Evolutionary conservation across 495 filamentous ascomycete species (phyloP).

Genomic region (Zalerion maritima): DNA sequence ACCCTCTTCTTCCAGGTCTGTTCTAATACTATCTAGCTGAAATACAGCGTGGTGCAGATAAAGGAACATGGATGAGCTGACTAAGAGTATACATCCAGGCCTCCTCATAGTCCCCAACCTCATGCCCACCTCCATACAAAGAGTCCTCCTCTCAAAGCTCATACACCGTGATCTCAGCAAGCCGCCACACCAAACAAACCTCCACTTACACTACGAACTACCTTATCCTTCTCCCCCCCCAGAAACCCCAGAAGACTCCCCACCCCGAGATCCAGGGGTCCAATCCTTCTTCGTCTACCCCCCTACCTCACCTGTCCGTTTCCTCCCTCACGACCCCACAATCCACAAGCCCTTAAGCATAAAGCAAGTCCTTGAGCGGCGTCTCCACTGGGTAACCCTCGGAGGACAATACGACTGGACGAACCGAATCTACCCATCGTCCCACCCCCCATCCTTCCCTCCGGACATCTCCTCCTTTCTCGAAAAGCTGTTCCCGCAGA

Average conservation of each 20-base stretch:
- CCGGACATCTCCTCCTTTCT: constrained; percentile 51
- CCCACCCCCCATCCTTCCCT: constrained; percentile 57
- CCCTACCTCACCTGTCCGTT: constrained; percentile 17
- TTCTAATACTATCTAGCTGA: no score
- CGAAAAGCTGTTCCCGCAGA: constrained; percentile 50
- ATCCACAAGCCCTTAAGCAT: constrained; percentile 57
- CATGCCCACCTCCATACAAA: constrained; percentile 53
- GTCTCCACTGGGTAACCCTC: constrained; percentile 82
- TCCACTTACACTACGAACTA: constrained; percentile 69
- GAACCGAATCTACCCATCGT: constrained; percentile 56
- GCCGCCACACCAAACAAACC: constrained; percentile 64
- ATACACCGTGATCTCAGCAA: constrained; percentile 70
- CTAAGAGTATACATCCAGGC: constrained; percentile 29
- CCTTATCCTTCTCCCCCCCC: no score
- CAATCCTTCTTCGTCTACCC: constrained; percentile 33
- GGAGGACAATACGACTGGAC: constrained; percentile 96
- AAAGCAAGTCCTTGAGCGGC: constrained; percentile 51
- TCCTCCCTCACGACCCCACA: constrained; percentile 51
- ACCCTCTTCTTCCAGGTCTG: constrained; percentile 24
- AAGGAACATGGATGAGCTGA: neutral
- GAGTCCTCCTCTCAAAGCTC: constrained; percentile 47
- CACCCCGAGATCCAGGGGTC: constrained; percentile 4
- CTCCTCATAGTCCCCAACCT: constrained; percentile 61
- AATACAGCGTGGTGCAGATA: no score
- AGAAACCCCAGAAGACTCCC: no score